Conservation (phyloP, 2,329 filamentous ascomycete species). For the Teratosphaeria epicoccoides region DNA sequence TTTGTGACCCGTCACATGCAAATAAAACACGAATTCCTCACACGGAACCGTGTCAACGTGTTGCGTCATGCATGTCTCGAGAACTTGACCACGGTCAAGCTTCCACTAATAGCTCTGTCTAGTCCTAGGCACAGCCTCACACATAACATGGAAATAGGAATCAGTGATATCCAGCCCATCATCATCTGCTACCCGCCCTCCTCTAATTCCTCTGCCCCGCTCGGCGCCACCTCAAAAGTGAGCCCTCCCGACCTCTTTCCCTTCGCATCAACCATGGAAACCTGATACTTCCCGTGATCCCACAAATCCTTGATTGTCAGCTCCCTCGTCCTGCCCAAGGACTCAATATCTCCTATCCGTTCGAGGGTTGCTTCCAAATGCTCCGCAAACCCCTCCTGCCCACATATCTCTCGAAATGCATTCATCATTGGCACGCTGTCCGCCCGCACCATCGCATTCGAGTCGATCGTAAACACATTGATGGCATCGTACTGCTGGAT, state of each 20-base stretch:
- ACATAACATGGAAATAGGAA: no score
- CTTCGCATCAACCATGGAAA: constrained; percentile 40
- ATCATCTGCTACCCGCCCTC: constrained; percentile 7
- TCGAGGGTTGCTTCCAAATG: constrained; percentile 73
- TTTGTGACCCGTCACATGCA: no score
- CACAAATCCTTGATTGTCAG: constrained; percentile 92
- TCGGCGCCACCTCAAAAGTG: constrained; percentile 35
- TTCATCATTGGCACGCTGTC: constrained; percentile 94
- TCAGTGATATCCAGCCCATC: no score
- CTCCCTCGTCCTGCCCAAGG: constrained; percentile 83
- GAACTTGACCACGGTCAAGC: no score
- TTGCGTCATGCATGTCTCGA: no score
- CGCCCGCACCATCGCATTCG: constrained; percentile 73
- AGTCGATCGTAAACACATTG: constrained; percentile 92
- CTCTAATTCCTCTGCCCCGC: constrained; percentile 17
- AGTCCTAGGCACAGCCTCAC: no score
- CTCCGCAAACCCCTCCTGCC: constrained; percentile 64
- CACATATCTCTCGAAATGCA: constrained; percentile 78
- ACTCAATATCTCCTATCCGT: constrained; percentile 86
- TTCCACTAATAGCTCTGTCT: no score
- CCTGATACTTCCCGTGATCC: constrained; percentile 67
- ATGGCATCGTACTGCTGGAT: constrained; percentile 82
- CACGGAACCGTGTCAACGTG: no score
- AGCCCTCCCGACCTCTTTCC: constrained; percentile 38
- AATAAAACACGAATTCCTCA: no score